Percentiles rank a stretch among this genome's conserved stretches.
These are phyloP conservation scores for Skeletonema menzelii DNA, from an alignment of 108 stramenopile species.

Conservation along the genomic window DNA sequence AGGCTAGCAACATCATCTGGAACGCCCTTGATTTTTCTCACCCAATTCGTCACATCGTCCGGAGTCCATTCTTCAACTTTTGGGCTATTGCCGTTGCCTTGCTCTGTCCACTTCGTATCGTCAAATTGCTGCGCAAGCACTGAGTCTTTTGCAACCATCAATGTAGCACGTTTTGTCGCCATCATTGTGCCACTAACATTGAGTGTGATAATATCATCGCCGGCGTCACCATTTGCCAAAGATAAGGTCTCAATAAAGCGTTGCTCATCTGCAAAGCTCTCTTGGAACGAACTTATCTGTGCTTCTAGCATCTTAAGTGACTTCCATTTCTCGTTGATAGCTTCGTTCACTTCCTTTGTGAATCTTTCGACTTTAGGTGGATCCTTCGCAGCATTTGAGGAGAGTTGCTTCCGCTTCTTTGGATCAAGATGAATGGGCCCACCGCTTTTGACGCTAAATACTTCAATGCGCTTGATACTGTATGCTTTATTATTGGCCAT, in stretches of 20 bases:
- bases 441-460: neutral
- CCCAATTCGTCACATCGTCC: conserved; percentile 21
- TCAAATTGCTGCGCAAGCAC: conserved; percentile 17
- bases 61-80: conserved; percentile 17
- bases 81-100: neutral
- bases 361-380: neutral
- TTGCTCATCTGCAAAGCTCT: conserved; percentile 14
- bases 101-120: conserved; percentile 2
- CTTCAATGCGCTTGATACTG: neutral
- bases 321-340: neutral
- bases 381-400: neutral
- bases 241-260: neutral
- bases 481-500: no score
- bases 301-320: neutral
- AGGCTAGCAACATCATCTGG: neutral
- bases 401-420: neutral
- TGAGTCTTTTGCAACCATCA: neutral
- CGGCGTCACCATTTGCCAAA: neutral
- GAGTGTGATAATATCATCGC: conserved; percentile 2
- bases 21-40: conserved; percentile 8
- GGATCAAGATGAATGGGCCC: neutral
- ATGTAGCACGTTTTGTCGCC: neutral
- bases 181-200: conserved; percentile 10
- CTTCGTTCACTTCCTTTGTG: neutral
- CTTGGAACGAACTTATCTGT: conserved; percentile 7